A percentile compares a stretch with the other conserved stretches of the same genome.
These are phyloP conservation scores for Fusarium ramigenum DNA, from an alignment of 2,329 filamentous ascomycete species.

Conservation along the genomic window DNA sequence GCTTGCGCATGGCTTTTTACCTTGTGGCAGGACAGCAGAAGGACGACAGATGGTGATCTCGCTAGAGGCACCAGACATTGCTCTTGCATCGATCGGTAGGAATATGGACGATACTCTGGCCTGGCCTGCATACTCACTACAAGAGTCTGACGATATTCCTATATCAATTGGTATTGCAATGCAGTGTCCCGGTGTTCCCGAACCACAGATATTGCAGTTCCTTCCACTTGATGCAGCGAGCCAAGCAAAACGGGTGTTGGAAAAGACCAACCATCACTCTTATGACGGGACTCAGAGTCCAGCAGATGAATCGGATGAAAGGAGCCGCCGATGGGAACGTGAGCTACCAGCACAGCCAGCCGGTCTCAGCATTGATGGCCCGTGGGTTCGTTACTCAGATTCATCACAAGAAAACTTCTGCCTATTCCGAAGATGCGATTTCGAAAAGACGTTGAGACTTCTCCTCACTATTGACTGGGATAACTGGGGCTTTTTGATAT, in stretches of 20 bases:
- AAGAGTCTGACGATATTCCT: background rate
- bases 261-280: accelerated
- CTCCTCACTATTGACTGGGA: background rate
- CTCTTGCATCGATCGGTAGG: background rate
- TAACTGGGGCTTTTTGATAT: accelerated
- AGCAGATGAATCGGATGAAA: accelerated
- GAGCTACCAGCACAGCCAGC: accelerated
- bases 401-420: background rate
- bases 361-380: background rate
- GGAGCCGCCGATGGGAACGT: accelerated
- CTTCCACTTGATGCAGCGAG: background rate
- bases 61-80: accelerated
- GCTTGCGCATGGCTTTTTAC: background rate
- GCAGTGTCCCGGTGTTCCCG: background rate
- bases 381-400: background rate
- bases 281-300: accelerated
- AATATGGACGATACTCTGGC: accelerated
- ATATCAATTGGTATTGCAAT: background rate
- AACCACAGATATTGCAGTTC: background rate
- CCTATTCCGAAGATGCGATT: accelerated
- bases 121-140: background rate
- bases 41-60: background rate
- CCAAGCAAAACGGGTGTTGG: accelerated
- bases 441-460: background rate
- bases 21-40: background rate